Evolutionary conservation across 768 basidiomycete genomes (phyloP), one percentile per base, ranked within the genome.

Genomic region (Paxillus involutus): DNA sequence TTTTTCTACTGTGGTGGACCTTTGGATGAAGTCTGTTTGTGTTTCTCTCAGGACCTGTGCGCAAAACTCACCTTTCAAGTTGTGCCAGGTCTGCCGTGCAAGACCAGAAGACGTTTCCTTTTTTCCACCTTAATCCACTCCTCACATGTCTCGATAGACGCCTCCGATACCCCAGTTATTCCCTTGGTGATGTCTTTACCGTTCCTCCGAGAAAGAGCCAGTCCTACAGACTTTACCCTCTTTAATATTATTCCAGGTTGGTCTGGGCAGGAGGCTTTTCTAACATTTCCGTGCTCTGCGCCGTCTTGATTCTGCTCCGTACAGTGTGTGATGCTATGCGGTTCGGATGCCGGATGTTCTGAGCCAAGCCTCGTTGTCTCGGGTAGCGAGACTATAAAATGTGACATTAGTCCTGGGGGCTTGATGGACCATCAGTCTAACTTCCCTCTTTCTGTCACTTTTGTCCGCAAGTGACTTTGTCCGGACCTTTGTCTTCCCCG

Each of bases 401-500:
- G 47, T 46, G 49, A 44, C 52, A 49, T 41, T 49, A 29, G 29
- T 24, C 14, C 45, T 42, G 26, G 39, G 37, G 33, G 44, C 10
- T 10, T 13, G 33, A 47, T 24, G 40, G 41, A 24, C 21, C 35
- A 21, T 40, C 32, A 21, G 42, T 50, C 40, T 41, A 49, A 50
- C 59, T 30, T 21, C 39, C 48, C 36, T 40, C 39, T 9, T 30
- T 45, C 44, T 29, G 44, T 1, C 3, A 30, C 46, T 51, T n/a
- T 48, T 44, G 50, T 51, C 48, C 13, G 33, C 36, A 36, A 40
- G 41, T 36, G 49, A 56, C 19, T 51, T 59, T 55, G 48, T 52
- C 12, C 32, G 59, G 54, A 44, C 12, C 26, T 50, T 21, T 60
- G 48, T 57, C 41, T 61, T 59, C 61, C 52, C 47, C 55, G 35